Evolutionary conservation across 176 grass and related monocot genomes (phyloP), one percentile per base, ranked within the genome.

Genomic region (Chrysopogon serrulatus): DNA sequence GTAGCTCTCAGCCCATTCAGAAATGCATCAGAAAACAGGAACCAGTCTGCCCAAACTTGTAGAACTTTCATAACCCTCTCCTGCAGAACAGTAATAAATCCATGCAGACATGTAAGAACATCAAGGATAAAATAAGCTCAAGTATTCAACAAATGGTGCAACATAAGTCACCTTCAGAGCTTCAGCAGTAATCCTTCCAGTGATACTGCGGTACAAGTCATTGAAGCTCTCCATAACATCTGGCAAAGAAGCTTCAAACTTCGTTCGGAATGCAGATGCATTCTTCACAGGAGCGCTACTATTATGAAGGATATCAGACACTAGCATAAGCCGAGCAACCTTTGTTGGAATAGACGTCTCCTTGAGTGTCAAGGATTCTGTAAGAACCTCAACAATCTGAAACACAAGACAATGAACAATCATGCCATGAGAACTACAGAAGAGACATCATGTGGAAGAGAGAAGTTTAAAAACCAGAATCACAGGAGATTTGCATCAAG

Each of bases 21-120:
- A 80, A 92, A 99, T 87, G 91, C 91, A 89, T 99, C 97, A n/a
- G 97, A 99, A 89, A 99, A 99, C 65, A 99, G 85, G 78, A 99
- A 99, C 97, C 97, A 99, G 75, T 99, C 97, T 66, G 83, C 93
- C 97, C 97, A 99, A 79, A 99, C 97, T 89, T 96, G 97, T 85
- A 99, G 81, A 83, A 99, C 97, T 82, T 99, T 99, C 78, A 92
- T 49, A 83, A 99, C 97, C 81, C 97, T 87, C 86, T 96, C 97
- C 93, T 99, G 66, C 65, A 83, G 40, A 85, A 81, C 26, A 77
- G 30, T 80, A 72, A 86, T 67, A 86, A 88, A 85, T 87, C 13
- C 60, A 83, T 66, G 65, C 39, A 70, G 76, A 48, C 9, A 76
- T 60, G 48, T 40, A 71, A 71, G 40, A 83, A 80, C 41, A 62